These are phyloP conservation scores for Takakia lepidozioides DNA, from an alignment of 225 moss, liverwort and hornwort genomes.

Conservation along the genomic window DNA sequence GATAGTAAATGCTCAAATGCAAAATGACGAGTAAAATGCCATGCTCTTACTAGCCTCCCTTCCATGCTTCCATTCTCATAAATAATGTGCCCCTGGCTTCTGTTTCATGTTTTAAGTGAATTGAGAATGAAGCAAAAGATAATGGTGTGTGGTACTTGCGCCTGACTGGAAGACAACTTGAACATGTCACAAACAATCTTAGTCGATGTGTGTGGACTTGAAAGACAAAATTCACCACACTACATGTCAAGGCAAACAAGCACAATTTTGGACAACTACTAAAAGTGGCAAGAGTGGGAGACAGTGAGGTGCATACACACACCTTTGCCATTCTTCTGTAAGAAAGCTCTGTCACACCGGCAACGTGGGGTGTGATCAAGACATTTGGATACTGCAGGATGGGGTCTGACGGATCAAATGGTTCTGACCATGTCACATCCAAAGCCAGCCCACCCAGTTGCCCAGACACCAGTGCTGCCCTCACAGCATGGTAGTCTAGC, in stretches of 20 bases:
- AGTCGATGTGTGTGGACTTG: no score
- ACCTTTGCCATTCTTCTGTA: constrained; percentile 73
- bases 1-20: constrained; percentile 3
- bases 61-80: no score
- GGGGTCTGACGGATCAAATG: constrained; percentile 69
- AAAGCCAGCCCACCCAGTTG: constrained; percentile 81
- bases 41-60: background rate
- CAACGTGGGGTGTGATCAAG: constrained; percentile 80
- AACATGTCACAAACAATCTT: no score
- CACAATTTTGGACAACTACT: no score
- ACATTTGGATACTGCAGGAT: constrained; percentile 74
- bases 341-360: constrained; percentile 63
- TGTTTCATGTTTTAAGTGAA: background rate
- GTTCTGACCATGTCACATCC: constrained; percentile 84
- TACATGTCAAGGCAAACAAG: no score
- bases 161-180: background rate
- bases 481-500: constrained; percentile 80
- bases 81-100: background rate
- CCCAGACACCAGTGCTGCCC: constrained; percentile 51
- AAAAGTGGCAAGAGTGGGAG: background rate
- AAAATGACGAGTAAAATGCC: background rate
- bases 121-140: background rate
- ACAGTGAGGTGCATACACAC: background rate
- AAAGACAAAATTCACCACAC: no score
- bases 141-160: no score